A percentile compares a stretch with the other conserved stretches of the same genome.
Conservation (phyloP, 1,139 yeast genomes). For the Pichia sp. region DNA sequence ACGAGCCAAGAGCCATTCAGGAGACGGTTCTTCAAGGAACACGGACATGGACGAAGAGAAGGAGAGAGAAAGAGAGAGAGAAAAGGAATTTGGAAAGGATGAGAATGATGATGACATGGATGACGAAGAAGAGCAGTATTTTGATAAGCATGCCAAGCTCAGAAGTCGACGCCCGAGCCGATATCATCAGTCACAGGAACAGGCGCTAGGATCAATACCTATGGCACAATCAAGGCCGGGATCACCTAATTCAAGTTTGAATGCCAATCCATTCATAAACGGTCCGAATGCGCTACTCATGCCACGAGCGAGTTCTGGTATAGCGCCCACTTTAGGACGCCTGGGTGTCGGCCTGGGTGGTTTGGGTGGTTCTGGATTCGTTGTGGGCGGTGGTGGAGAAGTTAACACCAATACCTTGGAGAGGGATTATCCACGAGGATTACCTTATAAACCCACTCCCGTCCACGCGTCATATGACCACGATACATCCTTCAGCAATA, state of each 20-base stretch:
- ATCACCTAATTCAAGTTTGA: too few relatives aligned
- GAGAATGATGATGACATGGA: background rate
- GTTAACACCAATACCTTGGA: too few relatives aligned
- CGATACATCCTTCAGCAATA: background rate
- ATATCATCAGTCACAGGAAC: background rate
- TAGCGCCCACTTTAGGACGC: conserved; percentile 15
- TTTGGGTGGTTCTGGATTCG: conserved; percentile 7
- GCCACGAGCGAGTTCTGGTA: conserved; percentile 20
- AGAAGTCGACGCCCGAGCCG: background rate
- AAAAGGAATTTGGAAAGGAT: too few relatives aligned
- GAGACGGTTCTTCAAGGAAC: too few relatives aligned
- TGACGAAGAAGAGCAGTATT: too few relatives aligned
- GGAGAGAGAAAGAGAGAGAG: too few relatives aligned
- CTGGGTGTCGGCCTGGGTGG: conserved; percentile 23
- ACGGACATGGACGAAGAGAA: too few relatives aligned
- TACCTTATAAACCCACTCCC: conserved; percentile 4
- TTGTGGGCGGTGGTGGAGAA: too few relatives aligned
- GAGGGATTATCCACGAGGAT: too few relatives aligned
- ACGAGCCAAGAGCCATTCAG: too few relatives aligned
- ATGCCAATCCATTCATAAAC: conserved; percentile 8
- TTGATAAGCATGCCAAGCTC: too few relatives aligned
- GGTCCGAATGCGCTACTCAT: conserved; percentile 11
- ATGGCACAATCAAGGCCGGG: conserved; percentile 9
- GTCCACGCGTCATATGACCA: background rate
- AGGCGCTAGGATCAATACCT: background rate